phyloP scores from a whole-genome alignment of 768 basidiomycete genomes.

The Gymnopilus junonius region DNA sequence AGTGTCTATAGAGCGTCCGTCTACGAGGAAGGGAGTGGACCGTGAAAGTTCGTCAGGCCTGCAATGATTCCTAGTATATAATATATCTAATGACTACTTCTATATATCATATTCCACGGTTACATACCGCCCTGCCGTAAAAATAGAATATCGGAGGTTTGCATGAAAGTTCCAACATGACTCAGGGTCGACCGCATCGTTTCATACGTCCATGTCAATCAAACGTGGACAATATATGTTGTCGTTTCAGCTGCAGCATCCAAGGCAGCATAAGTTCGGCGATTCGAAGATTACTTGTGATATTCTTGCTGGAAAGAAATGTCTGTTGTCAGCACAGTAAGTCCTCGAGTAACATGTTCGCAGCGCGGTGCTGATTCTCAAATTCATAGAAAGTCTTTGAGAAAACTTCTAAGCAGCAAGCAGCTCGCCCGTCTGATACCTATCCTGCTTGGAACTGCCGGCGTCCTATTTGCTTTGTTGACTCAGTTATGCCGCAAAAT shows the following conservation, averaged over 20 bases:
- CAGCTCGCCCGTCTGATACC: neutral
- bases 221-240: neutral
- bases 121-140: neutral
- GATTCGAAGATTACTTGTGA: no score
- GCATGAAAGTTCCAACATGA: no score
- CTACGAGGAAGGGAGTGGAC: neutral
- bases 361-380: neutral
- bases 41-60: neutral
- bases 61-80: neutral
- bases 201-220: neutral
- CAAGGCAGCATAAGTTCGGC: no score
- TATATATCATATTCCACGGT: neutral
- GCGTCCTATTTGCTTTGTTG: slow-evolving; percentile 10
- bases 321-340: no score
- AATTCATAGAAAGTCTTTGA: neutral
- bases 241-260: no score
- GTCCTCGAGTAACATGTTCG: no score
- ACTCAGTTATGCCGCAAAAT: neutral
- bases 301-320: no score
- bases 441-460: slow-evolving; percentile 12
- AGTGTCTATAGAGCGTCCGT: slow-evolving; percentile 52
- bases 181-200: neutral
- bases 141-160: no score
- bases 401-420: neutral
- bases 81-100: neutral